Base-by-base conservation (phyloP, 2,329 filamentous ascomycete genomes). In the Hymenoscyphus scutula region DNA sequence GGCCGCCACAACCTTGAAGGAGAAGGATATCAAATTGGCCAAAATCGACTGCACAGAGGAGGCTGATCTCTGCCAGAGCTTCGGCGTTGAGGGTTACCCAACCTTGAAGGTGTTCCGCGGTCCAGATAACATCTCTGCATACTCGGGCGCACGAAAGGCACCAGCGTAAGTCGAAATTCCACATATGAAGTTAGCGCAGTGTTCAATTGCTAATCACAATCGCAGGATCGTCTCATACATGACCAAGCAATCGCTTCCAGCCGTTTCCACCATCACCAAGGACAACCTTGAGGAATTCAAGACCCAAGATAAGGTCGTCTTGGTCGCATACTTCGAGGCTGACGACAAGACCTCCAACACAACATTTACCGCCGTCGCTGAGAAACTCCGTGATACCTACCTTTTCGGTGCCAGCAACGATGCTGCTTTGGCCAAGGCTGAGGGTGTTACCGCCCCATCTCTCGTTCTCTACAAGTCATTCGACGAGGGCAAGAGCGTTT, bases 71-170 rank as follows among this genome's bases (percentile, higher is more conserved):
- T 99, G 95, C 87, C 86, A 92, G 78, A 82, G 86, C 72, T 91
- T 90, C 74, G 93, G 91, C 67, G 93, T 99, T 53, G 92, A 98
- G 83, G 95, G 95, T 69, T 99, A 99, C 84, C 95, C 95, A 67
- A 99, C 95, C 70, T 87, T 99, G 76, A 99, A 98, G 88, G 87
- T 99, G 80, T 99, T 99, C 92, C 92, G 94, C 73, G 94, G 95
- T 71, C 79, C 81, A 53, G 91, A 97, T 11, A 91, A 89, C 76
- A 80, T 91, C 76, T 82, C 85, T 69, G 89, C 93, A 67, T 99
- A 99, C 81, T 82, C 83, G 72, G 95, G 95, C 75, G 89, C 92
- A 79, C 87, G 95, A 78, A 97, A 98, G 84, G 89, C 93, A 69
- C 87, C 86, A 78, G 84, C 82, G 85, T 87, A 79, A 79, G 84